Evolutionary conservation across 2,329 filamentous ascomycete species (phyloP), one percentile per base, ranked within the genome.

Genomic region (Epichloe scottii): DNA sequence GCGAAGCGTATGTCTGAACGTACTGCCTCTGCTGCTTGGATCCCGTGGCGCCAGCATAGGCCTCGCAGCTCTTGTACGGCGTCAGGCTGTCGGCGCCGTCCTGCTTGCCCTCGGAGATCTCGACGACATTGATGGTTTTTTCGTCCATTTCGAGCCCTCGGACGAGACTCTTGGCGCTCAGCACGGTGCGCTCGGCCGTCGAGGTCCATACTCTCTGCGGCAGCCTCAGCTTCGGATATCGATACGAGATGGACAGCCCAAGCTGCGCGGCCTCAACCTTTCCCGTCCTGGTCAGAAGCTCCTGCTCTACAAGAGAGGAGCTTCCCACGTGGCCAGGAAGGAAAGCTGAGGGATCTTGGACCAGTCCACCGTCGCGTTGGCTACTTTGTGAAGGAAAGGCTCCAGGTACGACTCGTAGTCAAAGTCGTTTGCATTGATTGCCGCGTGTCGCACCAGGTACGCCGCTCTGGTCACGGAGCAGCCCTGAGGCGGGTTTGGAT

Each of bases 11-110:
- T 30, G 65, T 71, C 21, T 78, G 61, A 53, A 75, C 66, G 60
- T 73, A 80, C 49, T 68, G 63, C 11, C 66, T 57, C 0, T 73
- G 73, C 63, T 84, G 74, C 3, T 80, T 67, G 57, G 75, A 77
- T 3, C 81, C 81, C 3, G 71, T 69, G 2, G 75, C 75, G 1
- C 72, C 72, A 43, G 74, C 79, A 63, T 84, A 86, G 12, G 74
- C 78, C 12, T 80, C 78, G 57, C 82, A 86, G 39, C 74, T 74
- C 60, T 79, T 77, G 65, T 85, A 84, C 0, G 81, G 80, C 1
- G 82, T 85, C 56, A 84, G 63, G 45, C 66, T 72, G 59, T 84
- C 70, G 8, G 81, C 81, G 17, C 80, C 81, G 3, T 73, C 67
- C 53, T 80, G 68, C 51, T 77, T 60, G 19, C 73, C 74, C 61